Base-by-base conservation (phyloP, 2,329 filamentous ascomycete species). In the Coniochaeta sp. region DNA sequence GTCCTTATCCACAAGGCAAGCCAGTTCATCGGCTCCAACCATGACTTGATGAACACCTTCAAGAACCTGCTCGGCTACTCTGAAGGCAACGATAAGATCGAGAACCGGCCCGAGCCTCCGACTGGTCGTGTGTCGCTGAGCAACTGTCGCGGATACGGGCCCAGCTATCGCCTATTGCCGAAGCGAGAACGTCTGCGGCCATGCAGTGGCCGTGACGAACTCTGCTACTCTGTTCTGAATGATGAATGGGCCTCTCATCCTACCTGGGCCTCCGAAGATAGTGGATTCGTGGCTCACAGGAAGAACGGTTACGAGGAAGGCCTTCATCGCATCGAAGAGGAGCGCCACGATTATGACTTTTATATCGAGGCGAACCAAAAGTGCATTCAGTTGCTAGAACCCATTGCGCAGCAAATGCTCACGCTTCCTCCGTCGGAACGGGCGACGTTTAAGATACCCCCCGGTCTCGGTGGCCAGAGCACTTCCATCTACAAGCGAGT, bases 241-340 rank as follows among this genome's bases (percentile, higher is more conserved):
- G 95, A 99, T 67, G 91, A 97, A 66, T 99, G 95, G 95, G 95
- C 95, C 1, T 98, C 93, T 28, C 95, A 99, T 75, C 95, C 95
- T 3, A 99, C 95, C 0, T 99, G 95, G 95, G 95, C 93, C 1
- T 98, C 93, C 1, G 95, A 99, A 74, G 95, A 99, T 71, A 96
- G 91, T 52, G 95, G 95, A 0, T 99, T 99, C 68, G 93, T 99
- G 62, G 95, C 95, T 14, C 95, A 99, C 75, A 87, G 93, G 63
- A 99, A 99, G 82, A 99, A 99, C 68, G 86, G 89, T 59, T 96
- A 89, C 65, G 95, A 99, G 73, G 95, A 99, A 73, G 90, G 90
- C 34, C 84, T 99, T 9, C 95, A 99, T 71, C 84, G 95, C 22
- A 97, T 99, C 62, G 95, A 99, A 74, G 95, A 99, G 74, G 95